phyloP scores from a whole-genome alignment of 495 filamentous ascomycete genomes.

The Talaromyces stipitatus region DNA sequence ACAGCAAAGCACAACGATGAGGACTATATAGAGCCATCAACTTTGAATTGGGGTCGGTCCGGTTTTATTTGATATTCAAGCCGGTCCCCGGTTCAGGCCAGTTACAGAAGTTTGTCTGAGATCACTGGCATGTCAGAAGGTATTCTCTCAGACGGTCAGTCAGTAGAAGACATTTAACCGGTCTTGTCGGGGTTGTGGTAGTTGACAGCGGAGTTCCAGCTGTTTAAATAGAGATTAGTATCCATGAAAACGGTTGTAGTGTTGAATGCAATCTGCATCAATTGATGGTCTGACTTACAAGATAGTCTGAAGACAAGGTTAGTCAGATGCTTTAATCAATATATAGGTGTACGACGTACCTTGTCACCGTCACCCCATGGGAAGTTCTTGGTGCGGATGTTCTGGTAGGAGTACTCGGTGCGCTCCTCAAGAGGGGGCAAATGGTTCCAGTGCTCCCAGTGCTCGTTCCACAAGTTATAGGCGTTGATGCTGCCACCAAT shows the following conservation, averaged over 20 bases:
- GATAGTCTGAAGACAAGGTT: conserved; percentile 36
- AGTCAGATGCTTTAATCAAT: background rate
- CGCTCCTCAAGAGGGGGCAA: conserved; percentile 82
- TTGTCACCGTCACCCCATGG: conserved; percentile 91
- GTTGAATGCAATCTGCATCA: background rate
- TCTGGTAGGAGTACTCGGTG: conserved; percentile 86
- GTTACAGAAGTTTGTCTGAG: conserved; percentile 3
- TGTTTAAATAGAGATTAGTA: conserved; percentile 26
- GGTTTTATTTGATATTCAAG: background rate
- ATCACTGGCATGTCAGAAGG: background rate
- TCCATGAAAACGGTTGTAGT: background rate
- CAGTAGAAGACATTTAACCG: conserved; percentile 26
- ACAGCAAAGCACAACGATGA: background rate
- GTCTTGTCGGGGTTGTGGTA: conserved; percentile 89
- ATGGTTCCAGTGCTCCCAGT: conserved; percentile 92
- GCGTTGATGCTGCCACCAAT: conserved; percentile 68
- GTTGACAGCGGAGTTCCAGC: conserved; percentile 94
- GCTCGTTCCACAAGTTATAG: conserved; percentile 83
- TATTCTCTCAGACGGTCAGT: background rate
- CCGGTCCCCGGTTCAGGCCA: background rate
- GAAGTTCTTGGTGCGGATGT: conserved; percentile 85
- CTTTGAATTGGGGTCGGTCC: background rate
- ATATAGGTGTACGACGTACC: conserved; percentile 40
- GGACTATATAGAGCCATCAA: background rate
- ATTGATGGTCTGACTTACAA: conserved; percentile 52